A percentile compares a stretch with the other conserved stretches of the same genome.
Conservation (phyloP, 192 early-diverging fungal genomes). For the Podila horticola region DNA sequence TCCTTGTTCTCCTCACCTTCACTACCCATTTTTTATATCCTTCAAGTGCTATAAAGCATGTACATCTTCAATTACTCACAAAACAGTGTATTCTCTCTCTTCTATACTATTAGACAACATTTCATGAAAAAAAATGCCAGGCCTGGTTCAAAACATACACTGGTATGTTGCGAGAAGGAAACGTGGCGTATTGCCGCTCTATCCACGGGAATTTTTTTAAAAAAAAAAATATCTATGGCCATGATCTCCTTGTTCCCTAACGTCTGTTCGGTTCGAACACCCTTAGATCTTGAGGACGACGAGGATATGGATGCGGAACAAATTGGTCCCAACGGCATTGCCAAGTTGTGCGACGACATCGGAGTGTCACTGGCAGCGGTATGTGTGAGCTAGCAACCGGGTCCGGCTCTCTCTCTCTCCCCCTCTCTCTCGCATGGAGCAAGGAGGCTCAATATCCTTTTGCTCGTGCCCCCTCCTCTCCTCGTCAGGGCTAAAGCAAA, state of each 20-base stretch:
- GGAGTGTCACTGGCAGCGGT: conserved; percentile 40
- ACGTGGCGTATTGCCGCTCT: neutral
- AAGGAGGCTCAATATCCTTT: no score
- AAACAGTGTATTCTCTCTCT: neutral
- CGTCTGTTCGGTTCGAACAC: neutral
- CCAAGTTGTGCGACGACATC: conserved; percentile 46
- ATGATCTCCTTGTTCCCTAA: neutral
- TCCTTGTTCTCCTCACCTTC: neutral
- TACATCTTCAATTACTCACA: neutral
- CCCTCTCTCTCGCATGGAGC: neutral
- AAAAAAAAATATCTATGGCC: neutral
- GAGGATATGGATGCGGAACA: conserved; percentile 37
- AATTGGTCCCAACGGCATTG: conserved; percentile 43
- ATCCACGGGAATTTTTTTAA: neutral
- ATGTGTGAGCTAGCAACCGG: neutral
- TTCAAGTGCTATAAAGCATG: neutral
- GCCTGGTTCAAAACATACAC: conserved; percentile 44
- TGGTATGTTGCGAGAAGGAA: conserved; percentile 4
- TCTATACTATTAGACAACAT: conserved; percentile 18
- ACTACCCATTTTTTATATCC: neutral
- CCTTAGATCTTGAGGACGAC: conserved; percentile 32
- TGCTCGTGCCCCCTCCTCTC: neutral
- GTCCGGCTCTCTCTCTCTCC: neutral
- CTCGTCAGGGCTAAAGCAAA: neutral
- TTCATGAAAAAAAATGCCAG: conserved; percentile 19